phyloP scores from a whole-genome alignment of 179 eudicot species.

The Beta corolliflora region DNA sequence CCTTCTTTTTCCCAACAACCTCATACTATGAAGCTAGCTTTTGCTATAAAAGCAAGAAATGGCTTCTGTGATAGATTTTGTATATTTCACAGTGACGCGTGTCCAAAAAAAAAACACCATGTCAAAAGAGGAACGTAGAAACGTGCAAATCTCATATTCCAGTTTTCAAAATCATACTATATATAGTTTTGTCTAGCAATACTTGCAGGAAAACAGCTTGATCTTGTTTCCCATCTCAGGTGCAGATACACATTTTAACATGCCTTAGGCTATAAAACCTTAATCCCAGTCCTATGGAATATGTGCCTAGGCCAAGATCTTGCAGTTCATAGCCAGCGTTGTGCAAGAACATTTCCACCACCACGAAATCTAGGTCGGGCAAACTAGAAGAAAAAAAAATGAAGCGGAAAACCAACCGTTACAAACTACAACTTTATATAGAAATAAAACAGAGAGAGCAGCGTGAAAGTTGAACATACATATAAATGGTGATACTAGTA shows the following conservation, averaged over 20 bases:
- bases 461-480: neutral
- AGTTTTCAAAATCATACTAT: no score
- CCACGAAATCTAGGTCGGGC: neutral
- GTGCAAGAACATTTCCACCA: neutral
- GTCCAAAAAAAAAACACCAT: no score
- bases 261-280: neutral
- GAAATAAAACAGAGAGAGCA: neutral
- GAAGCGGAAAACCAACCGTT: neutral
- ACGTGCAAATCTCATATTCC: no score
- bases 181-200: neutral
- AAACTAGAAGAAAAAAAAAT: neutral
- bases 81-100: no score
- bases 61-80: no score
- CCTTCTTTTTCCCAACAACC: no score
- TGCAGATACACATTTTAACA: neutral
- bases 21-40: no score
- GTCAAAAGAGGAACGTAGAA: no score
- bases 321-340: neutral
- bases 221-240: neutral
- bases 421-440: neutral
- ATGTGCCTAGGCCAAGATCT: neutral
- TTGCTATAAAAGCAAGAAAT: no score
- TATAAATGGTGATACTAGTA: conserved; percentile 1
- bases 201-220: neutral
- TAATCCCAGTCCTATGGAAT: neutral